A percentile compares a stretch with the other conserved stretches of the same genome.
phyloP scores from a whole-genome alignment of 352 stramenopile genomes.

The Globisporangium abappressorium region DNA sequence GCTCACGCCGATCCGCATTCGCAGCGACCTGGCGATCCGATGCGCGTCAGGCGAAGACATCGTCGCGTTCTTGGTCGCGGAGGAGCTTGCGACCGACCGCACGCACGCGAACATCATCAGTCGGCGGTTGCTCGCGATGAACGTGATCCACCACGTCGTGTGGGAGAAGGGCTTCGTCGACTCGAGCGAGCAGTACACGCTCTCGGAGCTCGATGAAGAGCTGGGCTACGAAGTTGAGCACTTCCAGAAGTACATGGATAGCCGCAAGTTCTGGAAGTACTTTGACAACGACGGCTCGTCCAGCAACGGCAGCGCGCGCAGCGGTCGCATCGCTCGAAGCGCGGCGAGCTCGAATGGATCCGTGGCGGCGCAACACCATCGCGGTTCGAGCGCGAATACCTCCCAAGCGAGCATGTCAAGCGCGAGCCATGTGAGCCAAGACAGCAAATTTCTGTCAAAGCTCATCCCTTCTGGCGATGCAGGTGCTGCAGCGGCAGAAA shows the following conservation, averaged over 20 bases:
- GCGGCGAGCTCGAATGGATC: constrained; percentile 26
- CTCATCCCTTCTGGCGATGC: constrained; percentile 11
- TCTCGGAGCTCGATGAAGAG: constrained; percentile 56
- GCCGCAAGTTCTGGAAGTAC: constrained; percentile 79
- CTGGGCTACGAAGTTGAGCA: constrained; percentile 64
- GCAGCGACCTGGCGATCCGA: constrained; percentile 53
- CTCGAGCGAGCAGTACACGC: constrained; percentile 67
- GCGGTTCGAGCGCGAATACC: constrained; percentile 12
- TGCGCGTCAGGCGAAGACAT: constrained; percentile 69
- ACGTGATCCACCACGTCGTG: constrained; percentile 80
- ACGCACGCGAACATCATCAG: constrained; percentile 52
- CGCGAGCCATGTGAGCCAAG: constrained; percentile 2
- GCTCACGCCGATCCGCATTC: constrained; percentile 66
- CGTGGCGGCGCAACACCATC: background rate
- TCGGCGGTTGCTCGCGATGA: constrained; percentile 73
- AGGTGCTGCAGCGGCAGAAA: constrained; percentile 22
- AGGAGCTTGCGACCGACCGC: constrained; percentile 51
- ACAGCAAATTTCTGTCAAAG: background rate
- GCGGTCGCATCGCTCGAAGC: constrained; percentile 22
- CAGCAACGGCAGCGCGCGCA: constrained; percentile 24
- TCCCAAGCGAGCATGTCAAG: constrained; percentile 15
- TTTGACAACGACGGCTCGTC: constrained; percentile 38
- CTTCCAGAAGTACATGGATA: constrained; percentile 82
- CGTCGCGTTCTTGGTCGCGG: constrained; percentile 58
- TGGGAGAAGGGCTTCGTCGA: constrained; percentile 86